phyloP scores from a whole-genome alignment of 176 grass and related monocot genomes.

The Pharus latifolius region DNA sequence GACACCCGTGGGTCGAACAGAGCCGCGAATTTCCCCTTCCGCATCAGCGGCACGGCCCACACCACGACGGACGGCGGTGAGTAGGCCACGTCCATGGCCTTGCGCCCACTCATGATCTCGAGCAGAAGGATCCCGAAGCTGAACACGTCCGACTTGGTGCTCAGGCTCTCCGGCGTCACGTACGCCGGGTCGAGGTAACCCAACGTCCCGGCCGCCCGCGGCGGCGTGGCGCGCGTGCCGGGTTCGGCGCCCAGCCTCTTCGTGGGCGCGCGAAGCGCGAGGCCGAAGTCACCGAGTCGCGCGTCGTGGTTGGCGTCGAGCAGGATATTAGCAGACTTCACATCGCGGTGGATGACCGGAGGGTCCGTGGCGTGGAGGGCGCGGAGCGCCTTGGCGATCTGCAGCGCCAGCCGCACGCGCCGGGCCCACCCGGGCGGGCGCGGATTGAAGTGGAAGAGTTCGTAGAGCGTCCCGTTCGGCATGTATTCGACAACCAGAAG shows the following conservation, averaged over 20 bases:
- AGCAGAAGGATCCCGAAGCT: conserved; percentile 98
- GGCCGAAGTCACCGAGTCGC: conserved; percentile 84
- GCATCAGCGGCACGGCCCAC: conserved; percentile 83
- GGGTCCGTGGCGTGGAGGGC: conserved; percentile 64
- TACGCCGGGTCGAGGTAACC: conserved; percentile 96
- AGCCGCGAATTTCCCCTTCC: conserved; percentile 58
- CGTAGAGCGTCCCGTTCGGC: conserved; percentile 94
- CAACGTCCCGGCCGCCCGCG: conserved; percentile 76
- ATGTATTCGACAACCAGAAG: conserved; percentile 91
- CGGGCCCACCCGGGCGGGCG: conserved; percentile 57
- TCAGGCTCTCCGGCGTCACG: conserved; percentile 87
- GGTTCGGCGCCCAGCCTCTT: neutral
- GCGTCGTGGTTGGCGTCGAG: conserved; percentile 76
- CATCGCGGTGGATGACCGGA: conserved; percentile 65
- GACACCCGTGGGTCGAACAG: conserved; percentile 72
- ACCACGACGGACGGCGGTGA: conserved; percentile 94
- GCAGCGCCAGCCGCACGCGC: conserved; percentile 73
- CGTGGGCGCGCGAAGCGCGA: conserved; percentile 52
- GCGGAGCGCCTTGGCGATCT: conserved; percentile 67
- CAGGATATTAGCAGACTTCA: conserved; percentile 74
- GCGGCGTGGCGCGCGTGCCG: conserved; percentile 20
- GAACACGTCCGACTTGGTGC: conserved; percentile 99
- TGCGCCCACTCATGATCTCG: conserved; percentile 94
- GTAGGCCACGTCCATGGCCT: conserved; percentile 86
- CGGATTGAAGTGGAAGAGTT: conserved; percentile 72